These are phyloP conservation scores for Kodamaea sp. DNA, from an alignment of 1,139 yeast genomes.

Conservation along the genomic window DNA sequence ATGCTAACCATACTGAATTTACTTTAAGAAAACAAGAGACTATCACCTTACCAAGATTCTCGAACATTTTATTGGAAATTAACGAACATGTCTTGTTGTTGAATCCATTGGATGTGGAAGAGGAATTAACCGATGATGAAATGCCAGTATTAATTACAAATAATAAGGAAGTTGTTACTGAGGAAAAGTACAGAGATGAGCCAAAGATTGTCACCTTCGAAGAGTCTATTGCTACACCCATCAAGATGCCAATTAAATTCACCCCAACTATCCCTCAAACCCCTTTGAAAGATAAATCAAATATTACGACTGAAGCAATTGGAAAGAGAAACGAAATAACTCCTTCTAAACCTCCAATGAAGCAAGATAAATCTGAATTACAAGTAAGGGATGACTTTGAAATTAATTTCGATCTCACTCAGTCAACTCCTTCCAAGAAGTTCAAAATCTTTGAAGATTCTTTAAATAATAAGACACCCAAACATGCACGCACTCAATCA, in stretches of 20 bases:
- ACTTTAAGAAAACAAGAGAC: constrained; percentile 52
- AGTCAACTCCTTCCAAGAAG: constrained; percentile 5
- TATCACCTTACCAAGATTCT: constrained; percentile 50
- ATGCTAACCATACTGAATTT: constrained; percentile 52
- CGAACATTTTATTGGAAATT: constrained; percentile 58
- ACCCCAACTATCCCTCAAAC: constrained; percentile 9
- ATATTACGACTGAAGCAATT: not conserved
- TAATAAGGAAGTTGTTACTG: not conserved
- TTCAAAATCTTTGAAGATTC: constrained; percentile 17
- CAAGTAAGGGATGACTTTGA: no score
- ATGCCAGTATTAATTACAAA: constrained; percentile 21
- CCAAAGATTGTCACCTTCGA: not conserved
- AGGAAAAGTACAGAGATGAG: not conserved
- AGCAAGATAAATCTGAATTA: not conserved
- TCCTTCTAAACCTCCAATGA: constrained; percentile 14
- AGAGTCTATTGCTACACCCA: not conserved
- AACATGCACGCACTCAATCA: not conserved
- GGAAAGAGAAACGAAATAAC: constrained; percentile 10
- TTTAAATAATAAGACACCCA: not conserved
- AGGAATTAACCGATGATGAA: constrained; percentile 43
- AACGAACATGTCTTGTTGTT: constrained; percentile 57
- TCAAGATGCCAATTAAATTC: not conserved
- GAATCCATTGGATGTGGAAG: constrained; percentile 46
- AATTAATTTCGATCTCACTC: not conserved
- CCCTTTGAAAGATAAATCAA: constrained; percentile 9